Conservation (phyloP, 371 early-diverging fungal species). For the Mucor piriformis region DNA sequence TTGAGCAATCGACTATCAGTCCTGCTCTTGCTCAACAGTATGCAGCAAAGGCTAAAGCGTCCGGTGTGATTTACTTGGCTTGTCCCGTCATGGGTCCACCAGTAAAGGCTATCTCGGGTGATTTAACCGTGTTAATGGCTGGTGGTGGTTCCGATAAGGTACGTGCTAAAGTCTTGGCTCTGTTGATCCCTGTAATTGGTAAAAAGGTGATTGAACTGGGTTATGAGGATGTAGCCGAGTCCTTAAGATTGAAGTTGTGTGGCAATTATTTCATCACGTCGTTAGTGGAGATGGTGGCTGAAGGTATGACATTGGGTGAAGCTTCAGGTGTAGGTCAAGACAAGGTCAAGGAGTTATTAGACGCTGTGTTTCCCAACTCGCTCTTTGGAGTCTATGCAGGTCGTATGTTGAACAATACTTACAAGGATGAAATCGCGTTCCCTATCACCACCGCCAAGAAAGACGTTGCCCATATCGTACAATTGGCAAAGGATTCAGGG, state of each 20-base stretch:
- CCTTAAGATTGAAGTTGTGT: constrained; percentile 62
- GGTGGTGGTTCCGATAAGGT: constrained; percentile 20
- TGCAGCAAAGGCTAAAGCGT: constrained; percentile 6
- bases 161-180: constrained; percentile 20
- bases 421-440: constrained; percentile 33
- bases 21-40: constrained; percentile 26
- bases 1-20: constrained; percentile 48
- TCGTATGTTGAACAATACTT: constrained; percentile 42
- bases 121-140: constrained; percentile 35
- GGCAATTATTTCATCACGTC: constrained; percentile 70
- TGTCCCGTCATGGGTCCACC: constrained; percentile 53
- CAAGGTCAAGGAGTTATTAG: constrained; percentile 59
- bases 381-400: constrained; percentile 33
- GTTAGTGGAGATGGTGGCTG: constrained; percentile 64
- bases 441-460: constrained; percentile 36
- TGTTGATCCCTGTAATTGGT: constrained; percentile 41
- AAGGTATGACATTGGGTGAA: constrained; percentile 73
- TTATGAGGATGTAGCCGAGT: constrained; percentile 39
- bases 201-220: constrained; percentile 51
- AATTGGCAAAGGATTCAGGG: constrained; percentile 32
- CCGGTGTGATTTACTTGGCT: constrained; percentile 30
- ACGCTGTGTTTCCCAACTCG: constrained; percentile 54
- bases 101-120: constrained; percentile 30
- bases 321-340: constrained; percentile 57
- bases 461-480: constrained; percentile 41